Evolutionary conservation across 1,284 basidiomycete species (phyloP).

Genomic region (Puccinia novopanici): DNA sequence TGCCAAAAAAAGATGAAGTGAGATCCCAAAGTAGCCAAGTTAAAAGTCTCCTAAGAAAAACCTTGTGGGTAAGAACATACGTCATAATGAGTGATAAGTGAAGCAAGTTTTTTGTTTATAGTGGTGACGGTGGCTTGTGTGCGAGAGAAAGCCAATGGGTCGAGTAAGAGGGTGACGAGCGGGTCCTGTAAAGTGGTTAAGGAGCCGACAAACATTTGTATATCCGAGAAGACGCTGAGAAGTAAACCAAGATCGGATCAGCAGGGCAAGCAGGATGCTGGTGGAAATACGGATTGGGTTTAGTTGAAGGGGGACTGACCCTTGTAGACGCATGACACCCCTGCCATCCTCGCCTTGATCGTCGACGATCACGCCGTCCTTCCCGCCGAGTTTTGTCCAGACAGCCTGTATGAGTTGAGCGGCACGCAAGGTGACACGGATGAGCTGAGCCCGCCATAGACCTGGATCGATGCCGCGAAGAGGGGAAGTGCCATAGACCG

Average conservation of each 20-base stretch:
- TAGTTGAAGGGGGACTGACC: slow-evolving; percentile 17
- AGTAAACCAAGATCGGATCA: not conserved
- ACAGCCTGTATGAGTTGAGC: slow-evolving; percentile 39
- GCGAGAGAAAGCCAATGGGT: slow-evolving; percentile 39
- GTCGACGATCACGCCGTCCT: slow-evolving; percentile 40
- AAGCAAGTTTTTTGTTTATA: slow-evolving; percentile 41
- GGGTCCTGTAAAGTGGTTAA: slow-evolving; percentile 45
- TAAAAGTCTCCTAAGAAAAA: not conserved
- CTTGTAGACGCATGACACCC: slow-evolving; percentile 49
- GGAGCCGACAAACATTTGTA: slow-evolving; percentile 50
- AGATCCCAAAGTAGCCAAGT: not conserved
- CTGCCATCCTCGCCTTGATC: slow-evolving; percentile 40
- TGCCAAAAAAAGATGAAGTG: not conserved
- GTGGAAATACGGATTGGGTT: not conserved
- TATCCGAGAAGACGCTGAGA: slow-evolving; percentile 42
- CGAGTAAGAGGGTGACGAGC: slow-evolving; percentile 31
- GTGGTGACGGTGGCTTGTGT: slow-evolving; percentile 47
- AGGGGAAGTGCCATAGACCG: slow-evolving; percentile 19
- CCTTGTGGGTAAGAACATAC: not conserved
- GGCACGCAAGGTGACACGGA: slow-evolving; percentile 27
- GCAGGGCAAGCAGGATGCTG: not conserved
- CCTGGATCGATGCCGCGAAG: slow-evolving; percentile 40
- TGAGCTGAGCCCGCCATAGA: slow-evolving; percentile 47
- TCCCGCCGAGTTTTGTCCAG: slow-evolving; percentile 42
- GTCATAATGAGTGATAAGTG: slow-evolving; percentile 29